Evolutionary conservation across 441 rosid species (phyloP), one percentile per base, ranked within the genome.

Genomic region (Adansonia rubrostipa): DNA sequence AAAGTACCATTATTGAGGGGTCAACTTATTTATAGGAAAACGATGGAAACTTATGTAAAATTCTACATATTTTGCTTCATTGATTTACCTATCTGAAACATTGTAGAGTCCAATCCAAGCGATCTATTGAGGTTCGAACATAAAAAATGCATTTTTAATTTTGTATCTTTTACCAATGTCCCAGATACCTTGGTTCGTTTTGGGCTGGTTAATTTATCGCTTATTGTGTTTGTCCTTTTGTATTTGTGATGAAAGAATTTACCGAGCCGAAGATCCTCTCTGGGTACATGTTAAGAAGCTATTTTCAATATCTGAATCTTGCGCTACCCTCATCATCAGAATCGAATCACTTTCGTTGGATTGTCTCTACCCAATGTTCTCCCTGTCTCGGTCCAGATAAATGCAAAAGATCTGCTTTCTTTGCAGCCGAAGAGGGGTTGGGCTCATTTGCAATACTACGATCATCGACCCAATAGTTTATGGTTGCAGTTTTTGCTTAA

Each of bases 41-140:
- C 20, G 9, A 44, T 47, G 28, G 75, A 53, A 71, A 24, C 44
- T 8, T n/a, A 3, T 73, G 76, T 57, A 73, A 73, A 44, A 42
- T 36, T 57, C 67, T 40, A 44, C 17, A 1, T 56, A 42, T 73
- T 42, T 58, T 48, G 62, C 36, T 28, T 28, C 57, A 28, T 47
- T 48, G 47, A 62, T 62, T 40, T 40, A 17, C 53, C 36, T 47
- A 28, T 28, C 63, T 24, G 24, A 50, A 36, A 58, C 53, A 57
- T 5, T 17, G 19, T 44, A 74, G 57, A 22, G 9, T 24, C 9
- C 61, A 14, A 60, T 24, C 24, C 48, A 22, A 71, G 57, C 45
- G 22, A 47, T 75, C 28, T 28, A 20, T 22, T 60, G 53, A 71
- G 24, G 40, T 68, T 68, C 7, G 33, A 17, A 22, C 8, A 14